These are phyloP conservation scores for Tubosaeta sp. DNA, from an alignment of 768 basidiomycete genomes.

Conservation along the genomic window DNA sequence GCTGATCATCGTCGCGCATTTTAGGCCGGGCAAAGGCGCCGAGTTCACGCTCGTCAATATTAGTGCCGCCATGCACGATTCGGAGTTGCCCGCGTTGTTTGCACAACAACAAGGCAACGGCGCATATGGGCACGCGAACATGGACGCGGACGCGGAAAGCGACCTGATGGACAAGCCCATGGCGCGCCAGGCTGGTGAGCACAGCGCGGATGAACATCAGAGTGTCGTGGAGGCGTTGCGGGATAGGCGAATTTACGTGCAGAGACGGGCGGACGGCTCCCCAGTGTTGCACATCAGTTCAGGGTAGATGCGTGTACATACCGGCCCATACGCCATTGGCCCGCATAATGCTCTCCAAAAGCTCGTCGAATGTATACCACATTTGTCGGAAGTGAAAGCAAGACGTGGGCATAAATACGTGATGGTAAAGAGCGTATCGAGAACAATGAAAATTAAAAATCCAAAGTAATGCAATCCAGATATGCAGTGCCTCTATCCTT, in stretches of 20 bases:
- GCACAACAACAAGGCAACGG: constrained; percentile 3
- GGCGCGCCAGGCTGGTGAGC: not conserved
- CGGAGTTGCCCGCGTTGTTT: constrained; percentile 22
- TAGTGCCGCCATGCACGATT: constrained; percentile 19
- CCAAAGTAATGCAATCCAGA: not conserved
- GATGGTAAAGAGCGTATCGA: not conserved
- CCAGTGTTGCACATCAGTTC: constrained; percentile 15
- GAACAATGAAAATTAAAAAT: not conserved
- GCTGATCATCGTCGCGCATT: constrained; percentile 20
- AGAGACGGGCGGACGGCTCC: constrained; percentile 16
- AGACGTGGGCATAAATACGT: not conserved
- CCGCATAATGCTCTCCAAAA: not conserved
- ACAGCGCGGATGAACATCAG: not conserved
- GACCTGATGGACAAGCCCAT: not conserved
- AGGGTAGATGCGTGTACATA: not conserved
- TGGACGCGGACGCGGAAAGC: not conserved
- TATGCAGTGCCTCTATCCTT: not conserved
- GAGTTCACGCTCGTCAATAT: constrained; percentile 24
- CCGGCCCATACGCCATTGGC: not conserved
- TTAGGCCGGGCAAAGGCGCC: constrained; percentile 18
- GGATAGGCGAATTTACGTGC: constrained; percentile 11
- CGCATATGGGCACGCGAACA: not conserved
- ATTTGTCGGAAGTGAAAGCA: not conserved
- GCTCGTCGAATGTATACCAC: not conserved
- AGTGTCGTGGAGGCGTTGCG: constrained; percentile 8